Evolutionary conservation across 305 asterid genomes (phyloP).

Genomic region (Fraxinus dipetala): DNA sequence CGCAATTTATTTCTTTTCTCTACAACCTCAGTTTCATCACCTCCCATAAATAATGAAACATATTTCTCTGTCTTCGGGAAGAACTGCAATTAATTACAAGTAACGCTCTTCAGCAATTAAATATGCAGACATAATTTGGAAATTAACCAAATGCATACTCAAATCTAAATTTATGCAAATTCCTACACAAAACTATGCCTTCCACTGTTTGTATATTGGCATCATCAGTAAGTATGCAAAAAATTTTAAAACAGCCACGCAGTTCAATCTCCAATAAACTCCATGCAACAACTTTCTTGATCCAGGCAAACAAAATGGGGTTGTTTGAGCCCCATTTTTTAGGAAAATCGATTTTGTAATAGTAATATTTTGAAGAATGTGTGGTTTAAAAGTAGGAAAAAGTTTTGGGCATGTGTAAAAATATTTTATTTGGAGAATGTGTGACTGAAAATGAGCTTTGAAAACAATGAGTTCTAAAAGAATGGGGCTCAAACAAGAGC

Average conservation of each 20-base stretch:
- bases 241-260: neutral
- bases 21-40: slow-evolving; percentile 63
- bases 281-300: neutral
- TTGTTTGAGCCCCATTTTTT: too few relatives aligned
- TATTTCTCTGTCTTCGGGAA: slow-evolving; percentile 90
- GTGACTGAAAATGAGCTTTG: too few relatives aligned
- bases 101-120: neutral
- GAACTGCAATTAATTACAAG: slow-evolving; percentile 53
- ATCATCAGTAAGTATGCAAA: neutral
- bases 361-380: too few relatives aligned
- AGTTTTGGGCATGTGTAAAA: too few relatives aligned
- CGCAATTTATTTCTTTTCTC: slow-evolving; percentile 74
- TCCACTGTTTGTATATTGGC: neutral
- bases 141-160: slow-evolving; percentile 5
- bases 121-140: neutral
- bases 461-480: too few relatives aligned
- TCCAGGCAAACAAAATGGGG: neutral
- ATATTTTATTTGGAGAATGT: too few relatives aligned
- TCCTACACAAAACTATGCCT: neutral
- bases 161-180: neutral
- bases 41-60: slow-evolving; percentile 74
- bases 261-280: neutral
- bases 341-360: too few relatives aligned
- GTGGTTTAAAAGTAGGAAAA: too few relatives aligned
- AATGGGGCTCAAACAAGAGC: too few relatives aligned